Evolutionary conservation across 2,329 filamentous ascomycete species (phyloP).

Genomic region (Ophiostoma perfectum): DNA sequence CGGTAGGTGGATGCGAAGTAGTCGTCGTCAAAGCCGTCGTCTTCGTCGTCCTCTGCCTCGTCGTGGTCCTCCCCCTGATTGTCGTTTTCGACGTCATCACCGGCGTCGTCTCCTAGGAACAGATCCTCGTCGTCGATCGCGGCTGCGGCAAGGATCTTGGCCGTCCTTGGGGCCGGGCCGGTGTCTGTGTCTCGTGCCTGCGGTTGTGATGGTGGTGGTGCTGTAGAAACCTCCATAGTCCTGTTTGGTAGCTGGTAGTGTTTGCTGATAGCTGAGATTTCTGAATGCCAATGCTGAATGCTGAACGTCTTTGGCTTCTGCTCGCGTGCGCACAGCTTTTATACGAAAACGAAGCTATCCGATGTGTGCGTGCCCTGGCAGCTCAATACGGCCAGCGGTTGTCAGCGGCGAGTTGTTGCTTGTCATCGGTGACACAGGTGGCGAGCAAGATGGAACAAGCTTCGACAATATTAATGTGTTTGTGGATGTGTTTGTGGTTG

Average conservation of each 20-base stretch:
- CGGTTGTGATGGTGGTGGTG: neutral
- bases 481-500: too few species aligned
- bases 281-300: neutral
- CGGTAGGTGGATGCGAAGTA: slow-evolving; percentile 58
- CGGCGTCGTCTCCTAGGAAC: slow-evolving; percentile 5
- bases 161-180: neutral
- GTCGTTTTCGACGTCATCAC: slow-evolving; percentile 42
- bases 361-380: neutral
- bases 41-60: slow-evolving; percentile 34
- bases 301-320: neutral
- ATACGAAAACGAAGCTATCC: neutral
- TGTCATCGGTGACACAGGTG: slow-evolving; percentile 10
- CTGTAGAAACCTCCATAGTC: neutral
- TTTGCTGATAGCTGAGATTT: neutral
- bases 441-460: neutral
- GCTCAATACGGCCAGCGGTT: neutral
- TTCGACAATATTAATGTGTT: neutral
- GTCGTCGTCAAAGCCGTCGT: slow-evolving; percentile 46
- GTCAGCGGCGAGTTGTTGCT: slow-evolving; percentile 1
- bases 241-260: neutral
- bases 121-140: slow-evolving; percentile 22
- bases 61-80: slow-evolving; percentile 36
- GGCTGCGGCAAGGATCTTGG: neutral
- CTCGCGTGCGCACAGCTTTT: neutral
- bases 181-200: neutral